Evolutionary conservation across 2,329 filamentous ascomycete genomes (phyloP).

Genomic region (Aciculosporium take): DNA sequence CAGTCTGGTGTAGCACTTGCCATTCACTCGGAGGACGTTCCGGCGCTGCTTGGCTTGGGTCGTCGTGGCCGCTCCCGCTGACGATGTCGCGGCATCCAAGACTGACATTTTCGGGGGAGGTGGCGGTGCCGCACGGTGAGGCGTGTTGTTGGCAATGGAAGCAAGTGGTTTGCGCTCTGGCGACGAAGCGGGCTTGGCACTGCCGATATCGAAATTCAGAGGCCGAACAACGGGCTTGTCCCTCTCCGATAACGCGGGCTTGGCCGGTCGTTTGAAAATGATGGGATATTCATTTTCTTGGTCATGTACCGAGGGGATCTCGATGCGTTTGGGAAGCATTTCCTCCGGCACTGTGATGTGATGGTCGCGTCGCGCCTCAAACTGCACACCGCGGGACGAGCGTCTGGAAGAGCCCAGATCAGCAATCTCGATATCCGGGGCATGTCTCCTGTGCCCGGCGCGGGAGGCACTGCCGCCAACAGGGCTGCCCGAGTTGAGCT

Average conservation of each 20-base stretch:
- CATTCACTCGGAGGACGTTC: conserved; percentile 76
- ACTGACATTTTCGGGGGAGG: conserved; percentile 96
- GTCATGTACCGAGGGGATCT: conserved; percentile 51
- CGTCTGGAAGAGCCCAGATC: conserved; percentile 18
- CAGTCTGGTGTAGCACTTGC: conserved; percentile 76
- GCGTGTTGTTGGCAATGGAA: conserved; percentile 50
- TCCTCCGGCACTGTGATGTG: conserved; percentile 8
- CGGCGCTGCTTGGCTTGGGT: conserved; percentile 61
- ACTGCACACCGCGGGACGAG: conserved; percentile 14
- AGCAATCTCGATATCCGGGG: conserved; percentile 22
- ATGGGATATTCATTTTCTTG: conserved; percentile 74
- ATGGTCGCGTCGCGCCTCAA: conserved; percentile 11
- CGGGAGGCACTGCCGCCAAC: conserved; percentile 33
- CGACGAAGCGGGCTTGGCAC: conserved; percentile 26
- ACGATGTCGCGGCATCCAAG: conserved; percentile 76
- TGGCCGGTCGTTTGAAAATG: conserved; percentile 50
- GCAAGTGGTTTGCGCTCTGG: conserved; percentile 43
- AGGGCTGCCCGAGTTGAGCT: conserved; percentile 44
- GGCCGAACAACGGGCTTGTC: conserved; percentile 43
- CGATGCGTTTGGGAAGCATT: conserved; percentile 24
- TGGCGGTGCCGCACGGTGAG: conserved; percentile 60
- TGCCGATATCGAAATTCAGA: conserved; percentile 28
- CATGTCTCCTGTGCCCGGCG: conserved; percentile 26
- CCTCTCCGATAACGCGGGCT: conserved; percentile 33
- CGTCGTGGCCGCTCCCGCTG: conserved; percentile 65